These are phyloP conservation scores for Zygotorulaspora danielsina DNA, from an alignment of 805 yeast species.

Conservation along the genomic window DNA sequence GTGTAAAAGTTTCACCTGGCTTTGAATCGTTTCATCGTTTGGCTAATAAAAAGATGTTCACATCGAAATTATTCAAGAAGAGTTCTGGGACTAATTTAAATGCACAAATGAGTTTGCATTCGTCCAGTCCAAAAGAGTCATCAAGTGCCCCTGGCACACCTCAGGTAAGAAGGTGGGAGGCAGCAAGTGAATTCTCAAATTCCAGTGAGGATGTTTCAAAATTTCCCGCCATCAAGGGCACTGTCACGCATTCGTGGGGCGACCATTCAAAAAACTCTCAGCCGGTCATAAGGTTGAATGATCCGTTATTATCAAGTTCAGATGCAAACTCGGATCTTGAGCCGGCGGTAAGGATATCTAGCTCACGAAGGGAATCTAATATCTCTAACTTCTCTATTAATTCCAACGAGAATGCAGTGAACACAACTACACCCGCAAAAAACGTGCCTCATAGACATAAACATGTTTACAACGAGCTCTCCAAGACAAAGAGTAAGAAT, in stretches of 20 bases:
- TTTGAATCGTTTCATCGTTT: slow-evolving; percentile 32
- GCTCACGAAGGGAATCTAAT: slow-evolving; percentile 8
- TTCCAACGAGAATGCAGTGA: slow-evolving; percentile 4
- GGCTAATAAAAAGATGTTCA: slow-evolving; percentile 30
- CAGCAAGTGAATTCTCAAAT: slow-evolving; percentile 20
- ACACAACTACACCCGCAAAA: slow-evolving; percentile 2
- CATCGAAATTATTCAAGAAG: slow-evolving; percentile 30
- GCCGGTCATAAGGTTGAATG: slow-evolving; percentile 24
- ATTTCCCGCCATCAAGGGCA: slow-evolving; percentile 42
- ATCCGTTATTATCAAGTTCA: slow-evolving; percentile 5
- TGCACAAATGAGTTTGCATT: slow-evolving; percentile 5
- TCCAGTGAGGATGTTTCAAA: slow-evolving; percentile 12
- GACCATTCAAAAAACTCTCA: slow-evolving; percentile 18
- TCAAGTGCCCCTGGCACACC: slow-evolving; percentile 16
- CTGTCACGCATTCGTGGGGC: slow-evolving; percentile 51
- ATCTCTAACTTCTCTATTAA: slow-evolving; percentile 4
- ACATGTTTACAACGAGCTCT: slow-evolving; percentile 14
- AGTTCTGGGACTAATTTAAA: slow-evolving; percentile 16
- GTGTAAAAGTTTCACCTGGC: slow-evolving; percentile 21
- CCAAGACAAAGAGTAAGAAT: slow-evolving; percentile 21
- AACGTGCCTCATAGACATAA: slow-evolving; percentile 6
- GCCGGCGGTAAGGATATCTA: slow-evolving; percentile 21
- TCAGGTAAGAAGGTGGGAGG: slow-evolving; percentile 10
- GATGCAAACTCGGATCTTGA: slow-evolving; percentile 11
- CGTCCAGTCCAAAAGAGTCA: slow-evolving; percentile 4